phyloP scores from a whole-genome alignment of 345 rosid genomes.

The Acer yangbiense region DNA sequence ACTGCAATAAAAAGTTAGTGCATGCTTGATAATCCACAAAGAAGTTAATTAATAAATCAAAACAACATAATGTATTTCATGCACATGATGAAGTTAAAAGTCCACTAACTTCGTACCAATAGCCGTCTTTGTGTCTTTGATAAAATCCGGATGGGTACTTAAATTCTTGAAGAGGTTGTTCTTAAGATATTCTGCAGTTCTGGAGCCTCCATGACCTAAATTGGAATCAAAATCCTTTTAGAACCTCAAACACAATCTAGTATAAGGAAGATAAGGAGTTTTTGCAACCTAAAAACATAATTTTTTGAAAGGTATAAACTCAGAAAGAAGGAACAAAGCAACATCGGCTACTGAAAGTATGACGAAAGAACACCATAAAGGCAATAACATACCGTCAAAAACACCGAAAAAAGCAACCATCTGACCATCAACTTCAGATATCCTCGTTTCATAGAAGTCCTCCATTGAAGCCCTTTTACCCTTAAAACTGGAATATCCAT shows the following conservation, averaged over 20 bases:
- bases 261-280: neutral
- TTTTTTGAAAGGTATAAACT: neutral
- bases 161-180: constrained; percentile 51
- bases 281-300: neutral
- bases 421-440: constrained; percentile 59
- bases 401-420: constrained; percentile 64
- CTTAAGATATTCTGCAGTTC: constrained; percentile 54
- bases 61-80: neutral
- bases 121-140: constrained; percentile 45
- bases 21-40: constrained; percentile 8
- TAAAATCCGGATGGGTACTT: constrained; percentile 45
- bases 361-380: neutral
- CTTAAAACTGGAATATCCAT: constrained; percentile 60
- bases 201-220: constrained; percentile 55
- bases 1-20: constrained; percentile 31
- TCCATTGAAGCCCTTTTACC: constrained; percentile 71
- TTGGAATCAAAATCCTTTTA: constrained; percentile 1
- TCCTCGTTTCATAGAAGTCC: constrained; percentile 61
- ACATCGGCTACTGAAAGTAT: neutral
- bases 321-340: neutral
- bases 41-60: neutral
- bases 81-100: neutral
- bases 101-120: constrained; percentile 38
- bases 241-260: neutral
- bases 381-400: constrained; percentile 51